phyloP scores from a whole-genome alignment of 2,329 filamentous ascomycete genomes.

The Cryphonectria naterciae region DNA sequence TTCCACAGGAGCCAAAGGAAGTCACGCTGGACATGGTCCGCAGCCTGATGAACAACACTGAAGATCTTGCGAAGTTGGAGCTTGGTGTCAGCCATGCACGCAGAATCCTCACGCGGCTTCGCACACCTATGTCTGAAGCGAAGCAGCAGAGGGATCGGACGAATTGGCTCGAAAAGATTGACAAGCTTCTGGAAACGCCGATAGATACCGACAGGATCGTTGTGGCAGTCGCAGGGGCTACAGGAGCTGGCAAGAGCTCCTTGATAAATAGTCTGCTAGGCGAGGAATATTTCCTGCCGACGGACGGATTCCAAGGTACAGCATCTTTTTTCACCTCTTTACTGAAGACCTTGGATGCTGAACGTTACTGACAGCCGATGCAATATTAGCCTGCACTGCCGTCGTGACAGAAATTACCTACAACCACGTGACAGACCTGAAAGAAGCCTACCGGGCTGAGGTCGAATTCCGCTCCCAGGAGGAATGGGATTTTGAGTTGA shows the following conservation, averaged over 20 bases:
- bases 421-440: conserved; percentile 49
- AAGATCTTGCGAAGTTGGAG: conserved; percentile 16
- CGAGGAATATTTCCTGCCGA: conserved; percentile 54
- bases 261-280: conserved; percentile 67
- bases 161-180: conserved; percentile 38
- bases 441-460: conserved; percentile 52
- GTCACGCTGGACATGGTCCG: conserved; percentile 12
- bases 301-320: conserved; percentile 51
- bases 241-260: conserved; percentile 65
- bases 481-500: conserved; percentile 59
- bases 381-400: conserved; percentile 65
- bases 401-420: conserved; percentile 62
- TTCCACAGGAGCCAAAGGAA: neutral
- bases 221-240: conserved; percentile 64
- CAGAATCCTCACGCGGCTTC: conserved; percentile 7
- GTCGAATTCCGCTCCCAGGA: conserved; percentile 58
- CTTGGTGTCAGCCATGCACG: neutral
- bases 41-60: neutral
- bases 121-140: conserved; percentile 21
- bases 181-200: conserved; percentile 45
- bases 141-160: conserved; percentile 28
- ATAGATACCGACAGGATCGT: conserved; percentile 44
- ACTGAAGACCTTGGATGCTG: neutral
- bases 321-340: too few relatives aligned
- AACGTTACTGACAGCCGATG: conserved; percentile 42